Conservation (phyloP, 805 yeast species). For the Wickerhamiella vanderwaltii region DNA sequence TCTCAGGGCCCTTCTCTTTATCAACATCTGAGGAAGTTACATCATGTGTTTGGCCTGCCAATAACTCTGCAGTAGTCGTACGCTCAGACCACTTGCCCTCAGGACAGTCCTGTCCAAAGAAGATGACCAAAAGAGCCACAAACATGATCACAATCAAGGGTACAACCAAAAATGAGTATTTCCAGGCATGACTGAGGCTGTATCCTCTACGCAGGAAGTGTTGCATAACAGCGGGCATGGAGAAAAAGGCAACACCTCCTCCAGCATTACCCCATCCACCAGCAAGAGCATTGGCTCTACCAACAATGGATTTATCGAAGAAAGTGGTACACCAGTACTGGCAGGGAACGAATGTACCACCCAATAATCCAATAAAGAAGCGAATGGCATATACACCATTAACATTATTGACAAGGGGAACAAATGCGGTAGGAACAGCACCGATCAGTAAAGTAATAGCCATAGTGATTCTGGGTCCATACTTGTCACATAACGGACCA, state of each 20-base stretch:
- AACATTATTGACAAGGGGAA: conserved; percentile 17
- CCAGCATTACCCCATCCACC: conserved; percentile 20
- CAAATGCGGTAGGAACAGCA: conserved; percentile 17
- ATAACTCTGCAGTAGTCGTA: conserved; percentile 11
- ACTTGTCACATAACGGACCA: conserved; percentile 16
- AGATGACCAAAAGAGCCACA: conserved; percentile 22
- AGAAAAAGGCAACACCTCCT: conserved; percentile 18
- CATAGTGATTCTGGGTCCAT: conserved; percentile 15
- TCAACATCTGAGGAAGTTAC: neutral
- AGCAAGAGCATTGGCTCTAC: conserved; percentile 14
- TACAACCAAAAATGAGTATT: conserved; percentile 21
- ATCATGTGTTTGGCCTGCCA: conserved; percentile 3
- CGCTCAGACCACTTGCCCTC: conserved; percentile 29
- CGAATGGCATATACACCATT: conserved; percentile 24
- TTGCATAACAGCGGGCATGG: conserved; percentile 15
- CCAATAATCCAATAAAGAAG: conserved; percentile 27
- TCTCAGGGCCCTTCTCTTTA: neutral
- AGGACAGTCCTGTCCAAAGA: conserved; percentile 29
- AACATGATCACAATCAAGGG: conserved; percentile 26
- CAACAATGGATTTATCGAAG: conserved; percentile 16
- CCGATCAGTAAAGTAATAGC: conserved; percentile 14
- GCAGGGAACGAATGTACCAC: conserved; percentile 19
- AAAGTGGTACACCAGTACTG: conserved; percentile 15
- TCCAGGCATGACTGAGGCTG: conserved; percentile 14
- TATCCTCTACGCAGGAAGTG: conserved; percentile 12